Evolutionary conservation across 2,329 filamentous ascomycete genomes (phyloP).

Genomic region (Colletotrichum incanum): DNA sequence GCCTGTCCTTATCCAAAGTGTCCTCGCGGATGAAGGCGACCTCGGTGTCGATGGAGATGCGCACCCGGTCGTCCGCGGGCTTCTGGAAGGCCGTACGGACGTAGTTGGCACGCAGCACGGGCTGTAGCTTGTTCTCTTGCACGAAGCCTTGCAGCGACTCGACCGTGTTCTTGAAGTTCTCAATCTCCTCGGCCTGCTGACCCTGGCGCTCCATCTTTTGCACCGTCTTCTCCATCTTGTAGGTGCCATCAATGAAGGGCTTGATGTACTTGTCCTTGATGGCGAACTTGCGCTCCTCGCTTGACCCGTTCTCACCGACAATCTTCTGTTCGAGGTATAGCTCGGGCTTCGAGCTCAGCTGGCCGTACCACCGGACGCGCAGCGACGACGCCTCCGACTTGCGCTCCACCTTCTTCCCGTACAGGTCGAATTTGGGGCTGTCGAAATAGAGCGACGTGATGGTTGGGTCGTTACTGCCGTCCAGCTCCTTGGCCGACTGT

Average conservation of each 20-base stretch:
- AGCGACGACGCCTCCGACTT: constrained; percentile 84
- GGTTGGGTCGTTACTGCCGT: constrained; percentile 86
- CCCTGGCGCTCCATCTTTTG: constrained; percentile 88
- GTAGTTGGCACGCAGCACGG: constrained; percentile 92
- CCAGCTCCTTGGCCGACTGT: constrained; percentile 85
- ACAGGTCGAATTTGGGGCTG: constrained; percentile 87
- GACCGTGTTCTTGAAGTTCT: constrained; percentile 80
- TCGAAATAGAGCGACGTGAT: constrained; percentile 98
- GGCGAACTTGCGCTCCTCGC: constrained; percentile 83
- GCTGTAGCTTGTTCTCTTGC: constrained; percentile 82
- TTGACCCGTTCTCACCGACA: constrained; percentile 81
- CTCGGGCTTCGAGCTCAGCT: constrained; percentile 83
- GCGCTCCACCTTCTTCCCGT: constrained; percentile 86
- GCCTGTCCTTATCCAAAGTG: constrained; percentile 84
- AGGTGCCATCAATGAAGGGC: constrained; percentile 87
- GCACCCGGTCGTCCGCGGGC: constrained; percentile 89
- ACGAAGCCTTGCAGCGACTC: constrained; percentile 86
- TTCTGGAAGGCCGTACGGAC: constrained; percentile 97
- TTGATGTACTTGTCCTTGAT: constrained; percentile 97
- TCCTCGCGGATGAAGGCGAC: constrained; percentile 88
- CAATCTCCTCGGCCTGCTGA: constrained; percentile 75
- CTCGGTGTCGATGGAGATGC: constrained; percentile 94
- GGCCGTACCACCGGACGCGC: constrained; percentile 92
- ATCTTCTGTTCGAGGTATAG: constrained; percentile 93
- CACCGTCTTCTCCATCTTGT: constrained; percentile 92